phyloP scores from a whole-genome alignment of 139 green algal species.

The Chara braunii region DNA sequence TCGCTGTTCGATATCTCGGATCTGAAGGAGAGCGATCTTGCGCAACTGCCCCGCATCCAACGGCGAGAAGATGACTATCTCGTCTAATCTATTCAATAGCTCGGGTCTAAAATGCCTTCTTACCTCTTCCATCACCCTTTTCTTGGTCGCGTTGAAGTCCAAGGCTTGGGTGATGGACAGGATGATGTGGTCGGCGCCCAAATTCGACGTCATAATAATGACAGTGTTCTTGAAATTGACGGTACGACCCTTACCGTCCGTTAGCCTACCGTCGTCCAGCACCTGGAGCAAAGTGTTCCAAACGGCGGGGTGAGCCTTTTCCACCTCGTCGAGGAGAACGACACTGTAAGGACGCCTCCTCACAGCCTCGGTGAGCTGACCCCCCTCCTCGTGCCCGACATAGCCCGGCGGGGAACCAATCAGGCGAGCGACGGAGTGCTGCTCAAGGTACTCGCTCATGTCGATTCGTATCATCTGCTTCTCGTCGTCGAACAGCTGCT shows the following conservation, averaged over 20 bases:
- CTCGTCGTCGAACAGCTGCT: conserved; percentile 76
- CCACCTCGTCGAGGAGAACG: conserved; percentile 78
- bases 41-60: conserved; percentile 57
- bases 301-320: conserved; percentile 60
- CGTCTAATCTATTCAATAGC: conserved; percentile 82
- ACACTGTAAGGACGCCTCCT: conserved; percentile 49
- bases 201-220: conserved; percentile 92
- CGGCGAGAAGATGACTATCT: conserved; percentile 80
- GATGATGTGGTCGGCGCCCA: conserved; percentile 61
- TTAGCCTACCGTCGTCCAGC: conserved; percentile 71
- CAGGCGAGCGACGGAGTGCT: conserved; percentile 64
- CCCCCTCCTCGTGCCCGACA: conserved; percentile 59
- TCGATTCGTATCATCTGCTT: conserved; percentile 65
- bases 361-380: conserved; percentile 76
- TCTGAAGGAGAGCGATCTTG: conserved; percentile 61
- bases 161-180: conserved; percentile 4
- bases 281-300: conserved; percentile 85
- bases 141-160: conserved; percentile 48
- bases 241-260: conserved; percentile 63
- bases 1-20: conserved; percentile 56
- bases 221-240: conserved; percentile 88
- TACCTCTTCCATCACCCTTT: conserved; percentile 35
- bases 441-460: conserved; percentile 63
- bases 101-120: conserved; percentile 61
- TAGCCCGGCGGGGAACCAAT: conserved; percentile 71